phyloP scores from a whole-genome alignment of 805 yeast genomes.

The Clavispora fructus region DNA sequence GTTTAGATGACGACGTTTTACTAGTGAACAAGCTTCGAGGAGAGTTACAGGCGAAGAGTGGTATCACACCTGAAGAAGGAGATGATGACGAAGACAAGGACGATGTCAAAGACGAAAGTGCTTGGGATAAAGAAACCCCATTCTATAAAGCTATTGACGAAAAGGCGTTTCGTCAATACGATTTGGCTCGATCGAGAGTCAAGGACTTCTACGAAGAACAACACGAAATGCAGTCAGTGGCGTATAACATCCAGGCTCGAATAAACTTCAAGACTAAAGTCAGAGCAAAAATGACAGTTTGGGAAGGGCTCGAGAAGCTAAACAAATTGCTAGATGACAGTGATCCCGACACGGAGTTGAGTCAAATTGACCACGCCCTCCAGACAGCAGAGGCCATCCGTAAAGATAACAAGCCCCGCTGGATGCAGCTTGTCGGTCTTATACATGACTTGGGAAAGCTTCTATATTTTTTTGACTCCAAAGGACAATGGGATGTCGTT shows the following conservation, averaged over 20 bases:
- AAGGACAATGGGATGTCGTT: constrained; percentile 78
- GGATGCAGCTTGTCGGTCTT: constrained; percentile 72
- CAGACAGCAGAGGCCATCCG: constrained; percentile 75
- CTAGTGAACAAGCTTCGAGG: constrained; percentile 15
- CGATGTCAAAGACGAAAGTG: neutral
- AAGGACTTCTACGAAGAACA: constrained; percentile 63
- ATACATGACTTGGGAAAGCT: constrained; percentile 70
- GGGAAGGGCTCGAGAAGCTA: constrained; percentile 64
- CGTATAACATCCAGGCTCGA: constrained; percentile 65
- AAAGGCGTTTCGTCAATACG: constrained; percentile 56
- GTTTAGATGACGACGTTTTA: constrained; percentile 16
- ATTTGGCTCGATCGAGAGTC: constrained; percentile 63
- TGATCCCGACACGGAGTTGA: constrained; percentile 70
- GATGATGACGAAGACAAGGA: neutral
- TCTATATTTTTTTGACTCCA: constrained; percentile 62
- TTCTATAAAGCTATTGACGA: constrained; percentile 29
- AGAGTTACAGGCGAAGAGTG: constrained; percentile 3
- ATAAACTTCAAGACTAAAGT: constrained; percentile 65
- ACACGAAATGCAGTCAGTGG: constrained; percentile 66
- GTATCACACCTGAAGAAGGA: neutral
- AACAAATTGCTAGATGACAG: constrained; percentile 63
- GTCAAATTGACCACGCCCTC: constrained; percentile 70
- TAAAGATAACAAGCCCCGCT: constrained; percentile 60
- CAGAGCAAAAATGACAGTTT: constrained; percentile 61
- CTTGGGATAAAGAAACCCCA: constrained; percentile 26